Evolutionary conservation across 2,329 filamentous ascomycete genomes (phyloP).

Genomic region (Claviceps paspali): DNA sequence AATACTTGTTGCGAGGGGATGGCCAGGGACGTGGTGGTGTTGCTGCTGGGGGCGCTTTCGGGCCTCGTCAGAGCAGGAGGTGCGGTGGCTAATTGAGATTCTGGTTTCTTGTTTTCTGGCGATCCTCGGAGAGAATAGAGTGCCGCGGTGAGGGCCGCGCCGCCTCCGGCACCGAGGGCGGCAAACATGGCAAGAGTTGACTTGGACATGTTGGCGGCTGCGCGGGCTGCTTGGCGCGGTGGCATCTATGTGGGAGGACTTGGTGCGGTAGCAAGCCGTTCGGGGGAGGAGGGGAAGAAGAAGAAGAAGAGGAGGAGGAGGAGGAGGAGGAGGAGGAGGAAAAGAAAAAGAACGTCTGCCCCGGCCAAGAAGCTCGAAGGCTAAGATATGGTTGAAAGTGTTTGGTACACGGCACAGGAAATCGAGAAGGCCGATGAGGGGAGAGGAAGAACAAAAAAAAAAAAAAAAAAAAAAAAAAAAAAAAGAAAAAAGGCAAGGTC

Average conservation of each 20-base stretch:
- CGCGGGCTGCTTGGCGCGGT: constrained; percentile 4
- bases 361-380: no score
- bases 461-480: no score
- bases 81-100: constrained; percentile 8
- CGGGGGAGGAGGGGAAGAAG: background rate
- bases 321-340: no score
- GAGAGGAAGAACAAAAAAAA: no score
- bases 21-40: constrained; percentile 18
- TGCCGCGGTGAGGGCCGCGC: constrained; percentile 57
- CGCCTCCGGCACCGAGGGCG: constrained; percentile 59
- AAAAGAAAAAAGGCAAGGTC: no score
- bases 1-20: constrained; percentile 46
- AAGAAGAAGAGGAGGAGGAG: background rate
- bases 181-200: constrained; percentile 61
- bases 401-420: no score
- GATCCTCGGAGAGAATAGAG: constrained; percentile 43
- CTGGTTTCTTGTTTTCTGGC: constrained; percentile 7
- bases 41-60: constrained; percentile 8
- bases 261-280: no score
- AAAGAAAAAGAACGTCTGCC: no score
- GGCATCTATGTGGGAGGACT: constrained; percentile 8
- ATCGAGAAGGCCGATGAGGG: no score
- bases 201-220: constrained; percentile 52
- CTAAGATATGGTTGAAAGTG: no score
- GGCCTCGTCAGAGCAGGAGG: constrained; percentile 9